A percentile compares a stretch with the other conserved stretches of the same genome.
phyloP scores from a whole-genome alignment of 2,329 filamentous ascomycete genomes.

The Clonostachys rosea region DNA sequence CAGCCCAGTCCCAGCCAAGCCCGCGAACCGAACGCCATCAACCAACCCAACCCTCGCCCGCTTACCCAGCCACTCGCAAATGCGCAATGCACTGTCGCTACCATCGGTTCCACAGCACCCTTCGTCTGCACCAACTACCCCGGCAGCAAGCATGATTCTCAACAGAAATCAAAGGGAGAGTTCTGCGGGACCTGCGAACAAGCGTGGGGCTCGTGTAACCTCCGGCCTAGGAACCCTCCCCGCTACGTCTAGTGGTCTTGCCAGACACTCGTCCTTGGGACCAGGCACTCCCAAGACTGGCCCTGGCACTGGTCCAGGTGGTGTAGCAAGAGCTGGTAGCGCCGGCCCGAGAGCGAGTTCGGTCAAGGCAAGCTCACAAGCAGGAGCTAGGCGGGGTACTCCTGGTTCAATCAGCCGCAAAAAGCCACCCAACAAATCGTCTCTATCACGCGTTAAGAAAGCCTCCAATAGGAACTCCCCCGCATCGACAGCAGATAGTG shows the following conservation, averaged over 20 bases:
- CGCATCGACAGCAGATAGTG: constrained; percentile 58
- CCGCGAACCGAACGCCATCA: constrained; percentile 18
- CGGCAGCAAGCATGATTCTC: constrained; percentile 56
- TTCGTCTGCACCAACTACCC: constrained; percentile 54
- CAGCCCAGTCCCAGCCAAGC: constrained; percentile 14
- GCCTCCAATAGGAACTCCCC: constrained; percentile 54
- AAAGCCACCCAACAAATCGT: constrained; percentile 53
- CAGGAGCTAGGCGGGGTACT: constrained; percentile 41
- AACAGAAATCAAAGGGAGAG: constrained; percentile 49
- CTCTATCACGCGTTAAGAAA: constrained; percentile 58
- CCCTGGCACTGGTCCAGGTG: constrained; percentile 20
- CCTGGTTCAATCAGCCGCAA: constrained; percentile 38
- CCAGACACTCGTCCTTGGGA: constrained; percentile 58
- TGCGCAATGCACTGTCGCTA: constrained; percentile 38
- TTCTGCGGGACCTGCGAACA: constrained; percentile 54
- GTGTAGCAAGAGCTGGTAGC: constrained; percentile 47
- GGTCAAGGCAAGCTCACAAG: constrained; percentile 34
- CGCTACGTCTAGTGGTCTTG: constrained; percentile 51
- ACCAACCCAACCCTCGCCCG: constrained; percentile 33
- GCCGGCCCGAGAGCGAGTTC: constrained; percentile 50
- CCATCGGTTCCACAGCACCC: constrained; percentile 26
- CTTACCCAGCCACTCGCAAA: constrained; percentile 35
- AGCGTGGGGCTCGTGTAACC: constrained; percentile 46
- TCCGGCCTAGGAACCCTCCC: constrained; percentile 41
- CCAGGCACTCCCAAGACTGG: constrained; percentile 55